Evolutionary conservation across 192 early-diverging fungal genomes (phyloP), one percentile per base, ranked within the genome.

Genomic region (Backusella psychrophila): DNA sequence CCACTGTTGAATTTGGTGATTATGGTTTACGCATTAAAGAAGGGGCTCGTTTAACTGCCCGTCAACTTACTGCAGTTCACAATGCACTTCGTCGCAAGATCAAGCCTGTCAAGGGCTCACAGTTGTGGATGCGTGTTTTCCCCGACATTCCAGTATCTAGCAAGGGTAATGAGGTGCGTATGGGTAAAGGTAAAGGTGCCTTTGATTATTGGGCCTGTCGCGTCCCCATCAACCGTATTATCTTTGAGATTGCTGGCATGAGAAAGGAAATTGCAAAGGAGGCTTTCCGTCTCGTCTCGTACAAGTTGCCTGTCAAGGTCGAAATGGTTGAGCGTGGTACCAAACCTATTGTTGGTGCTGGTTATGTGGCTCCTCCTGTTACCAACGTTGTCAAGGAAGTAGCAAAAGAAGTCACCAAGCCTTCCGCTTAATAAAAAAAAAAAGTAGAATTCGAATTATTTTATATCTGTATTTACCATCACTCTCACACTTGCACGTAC

Each of bases 141-240:
- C 95, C 97, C 2, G 94, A 97, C 78, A 90, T 97, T 19, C 97
- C 97, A 8, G 95, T 97, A 19, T 94, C 95, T 0, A 91, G 90
- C 41, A 97, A 97, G 78, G 94, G 94, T 35, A 93, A 91, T 35
- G 97, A 97, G 83, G 89, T 91, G 46, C 90, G 97, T 86, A 99
- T 99, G 97, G 97, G 97, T 75, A 96, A 96, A 85, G 97, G 97
- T 76, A 99, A 99, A 80, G 97, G 97, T 77, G 87, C 92, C 41
- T 90, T 97, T 66, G 96, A 97, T 56, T 97, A 93, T 85, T 97
- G 91, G 90, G 95, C 94, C 1, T 95, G 93, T 71, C 93, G 95
- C 72, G 95, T 97, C 5, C 90, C 93, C 38, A 89, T 92, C 81
- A 95, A 95, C 73, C 90, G 94, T 65, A 93, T 99, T 73, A 84